Percentiles rank a stretch among this genome's conserved stretches.
phyloP scores from a whole-genome alignment of 192 early-diverging fungal species.

The Backusella australiensis region DNA sequence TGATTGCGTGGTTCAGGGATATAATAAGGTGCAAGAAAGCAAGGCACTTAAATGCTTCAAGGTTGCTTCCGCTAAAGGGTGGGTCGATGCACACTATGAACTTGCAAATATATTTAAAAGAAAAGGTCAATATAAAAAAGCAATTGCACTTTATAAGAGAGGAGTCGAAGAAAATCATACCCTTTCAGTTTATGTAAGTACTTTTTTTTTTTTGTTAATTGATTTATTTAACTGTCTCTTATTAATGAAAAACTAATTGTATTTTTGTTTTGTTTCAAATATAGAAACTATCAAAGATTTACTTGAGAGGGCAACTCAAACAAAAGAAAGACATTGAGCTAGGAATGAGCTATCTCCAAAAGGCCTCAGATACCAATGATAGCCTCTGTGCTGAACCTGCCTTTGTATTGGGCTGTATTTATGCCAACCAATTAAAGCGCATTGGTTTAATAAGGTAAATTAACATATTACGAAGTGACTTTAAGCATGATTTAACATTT shows the following conservation, averaged over 20 bases:
- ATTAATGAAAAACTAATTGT: too few species aligned
- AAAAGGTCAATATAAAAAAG: constrained; percentile 58
- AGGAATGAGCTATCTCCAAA: constrained; percentile 80
- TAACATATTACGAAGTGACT: not conserved
- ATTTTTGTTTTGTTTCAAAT: not conserved
- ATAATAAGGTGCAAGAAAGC: constrained; percentile 52
- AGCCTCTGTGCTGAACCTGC: constrained; percentile 70
- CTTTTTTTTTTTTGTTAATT: not conserved
- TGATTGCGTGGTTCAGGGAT: constrained; percentile 25
- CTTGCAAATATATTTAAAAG: constrained; percentile 62
- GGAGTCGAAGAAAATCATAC: constrained; percentile 66
- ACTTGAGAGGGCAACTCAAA: constrained; percentile 70
- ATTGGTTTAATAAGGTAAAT: constrained; percentile 48
- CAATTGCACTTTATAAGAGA: constrained; percentile 67
- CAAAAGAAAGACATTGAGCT: constrained; percentile 69
- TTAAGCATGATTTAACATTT: not conserved
- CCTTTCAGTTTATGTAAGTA: constrained; percentile 60
- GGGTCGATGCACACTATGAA: constrained; percentile 64
- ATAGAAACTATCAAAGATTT: constrained; percentile 76
- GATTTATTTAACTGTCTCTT: not conserved
- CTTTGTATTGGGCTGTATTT: constrained; percentile 75
- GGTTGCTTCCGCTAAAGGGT: constrained; percentile 63
- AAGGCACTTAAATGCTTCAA: constrained; percentile 68
- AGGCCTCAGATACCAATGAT: constrained; percentile 54
- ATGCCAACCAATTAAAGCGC: constrained; percentile 65